Evolutionary conservation across 83 land plant species (phyloP), one percentile per base, ranked within the genome.

Genomic region (Larix sibirica): DNA sequence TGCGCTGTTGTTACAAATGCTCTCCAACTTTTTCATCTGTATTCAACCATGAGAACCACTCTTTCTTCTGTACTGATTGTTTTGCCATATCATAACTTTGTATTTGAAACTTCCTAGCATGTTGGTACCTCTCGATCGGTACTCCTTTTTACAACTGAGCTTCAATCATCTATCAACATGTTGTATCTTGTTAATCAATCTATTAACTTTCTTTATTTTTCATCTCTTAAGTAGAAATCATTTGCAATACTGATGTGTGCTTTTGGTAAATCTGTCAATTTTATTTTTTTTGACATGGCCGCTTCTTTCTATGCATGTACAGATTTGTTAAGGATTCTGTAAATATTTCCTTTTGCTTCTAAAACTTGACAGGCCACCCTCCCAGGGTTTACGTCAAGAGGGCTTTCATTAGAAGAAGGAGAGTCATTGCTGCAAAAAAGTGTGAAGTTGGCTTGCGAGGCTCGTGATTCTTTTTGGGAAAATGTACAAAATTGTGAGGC

Each of bases 361-460:
- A 8, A 26, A 63, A 40, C 21, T 60, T 86, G 26, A 50, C 91
- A 97, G 99, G 98, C 98, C 64, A 97, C 99, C 3, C 83, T 97
- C 44, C 96, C 91, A 70, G 99, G 99, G 2, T 97, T 97, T 84
- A 86, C 86, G 73, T 86, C 89, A 14, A 94, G 83, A 83, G 99
- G 99, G 44, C 85, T 86, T 33, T 86, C 97, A 10, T 38, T 38
- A 64, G 88, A 87, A 83, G 92, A 97, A 83, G 90, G 94, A 68
- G 98, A 97, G 84, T 82, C 86, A 83, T 83, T 97, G 81, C 87
- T 96, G 8, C 87, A 82, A 44, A 91, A 85, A 81, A 94, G 98
- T 89, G 98, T 96, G 12, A 83, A 85, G 40, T 83, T 97, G 68
- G 98, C 97, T 24, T 84, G 93, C 86, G 93, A 96, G 81, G 99